Conservation (phyloP, 2,329 filamentous ascomycete species). For the Paecilomyces sp. region DNA sequence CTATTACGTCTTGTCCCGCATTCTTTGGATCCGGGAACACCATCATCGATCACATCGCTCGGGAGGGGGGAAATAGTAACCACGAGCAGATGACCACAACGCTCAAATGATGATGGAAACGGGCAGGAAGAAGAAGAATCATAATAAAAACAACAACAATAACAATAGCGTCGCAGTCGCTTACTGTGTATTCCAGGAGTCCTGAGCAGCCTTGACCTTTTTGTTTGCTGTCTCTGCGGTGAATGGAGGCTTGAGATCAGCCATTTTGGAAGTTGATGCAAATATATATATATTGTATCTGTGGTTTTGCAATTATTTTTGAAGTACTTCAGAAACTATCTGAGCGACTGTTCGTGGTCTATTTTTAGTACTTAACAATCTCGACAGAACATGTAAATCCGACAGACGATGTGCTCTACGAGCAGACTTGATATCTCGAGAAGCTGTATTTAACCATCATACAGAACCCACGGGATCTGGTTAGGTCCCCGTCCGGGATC, state of each 20-base stretch:
- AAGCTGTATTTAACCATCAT: background rate
- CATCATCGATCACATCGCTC: background rate
- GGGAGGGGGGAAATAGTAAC: background rate
- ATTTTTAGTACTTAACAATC: background rate
- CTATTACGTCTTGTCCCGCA: background rate
- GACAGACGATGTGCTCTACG: background rate
- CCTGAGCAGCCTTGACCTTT: constrained; percentile 80
- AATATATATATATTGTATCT: background rate
- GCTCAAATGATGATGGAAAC: background rate
- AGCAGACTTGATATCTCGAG: background rate
- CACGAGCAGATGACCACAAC: background rate
- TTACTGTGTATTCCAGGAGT: constrained; percentile 73
- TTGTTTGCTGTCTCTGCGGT: constrained; percentile 61
- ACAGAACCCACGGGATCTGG: background rate
- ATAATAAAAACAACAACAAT: background rate
- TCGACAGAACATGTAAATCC: background rate
- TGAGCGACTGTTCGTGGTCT: no score
- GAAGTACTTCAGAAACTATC: no score
- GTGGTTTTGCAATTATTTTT: no score
- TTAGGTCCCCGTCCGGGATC: background rate
- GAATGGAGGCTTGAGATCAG: constrained; percentile 58
- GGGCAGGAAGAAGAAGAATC: background rate
- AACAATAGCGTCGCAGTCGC: constrained; percentile 8
- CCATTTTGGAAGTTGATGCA: constrained; percentile 19
- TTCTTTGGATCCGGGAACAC: background rate